Evolutionary conservation across 108 stramenopile species (phyloP).

Genomic region (Cyclotella atomus): DNA sequence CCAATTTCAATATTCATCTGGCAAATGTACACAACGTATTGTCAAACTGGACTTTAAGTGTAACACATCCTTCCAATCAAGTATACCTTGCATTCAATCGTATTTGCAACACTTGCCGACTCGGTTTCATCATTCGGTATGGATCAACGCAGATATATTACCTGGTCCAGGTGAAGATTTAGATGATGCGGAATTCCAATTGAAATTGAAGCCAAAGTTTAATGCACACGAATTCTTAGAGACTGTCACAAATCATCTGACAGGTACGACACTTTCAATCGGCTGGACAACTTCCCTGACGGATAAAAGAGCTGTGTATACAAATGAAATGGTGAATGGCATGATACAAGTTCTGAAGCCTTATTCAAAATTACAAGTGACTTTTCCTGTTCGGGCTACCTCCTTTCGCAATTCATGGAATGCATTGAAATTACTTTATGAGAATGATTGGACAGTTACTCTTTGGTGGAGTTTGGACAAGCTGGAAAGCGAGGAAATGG

Average conservation of each 20-base stretch:
- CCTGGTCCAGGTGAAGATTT: conserved; percentile 32
- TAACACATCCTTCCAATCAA: conserved; percentile 21
- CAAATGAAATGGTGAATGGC: conserved; percentile 21
- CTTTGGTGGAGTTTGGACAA: conserved; percentile 26
- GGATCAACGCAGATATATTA: conserved; percentile 37
- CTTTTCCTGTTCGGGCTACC: conserved; percentile 23
- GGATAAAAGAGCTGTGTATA: conserved; percentile 22
- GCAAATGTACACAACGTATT: background rate
- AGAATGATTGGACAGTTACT: no score
- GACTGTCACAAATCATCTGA: background rate
- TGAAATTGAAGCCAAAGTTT: conserved; percentile 24
- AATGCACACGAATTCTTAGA: conserved; percentile 18
- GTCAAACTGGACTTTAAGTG: conserved; percentile 40
- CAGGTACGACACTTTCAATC: conserved; percentile 23
- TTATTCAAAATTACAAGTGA: conserved; percentile 8
- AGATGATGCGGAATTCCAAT: background rate
- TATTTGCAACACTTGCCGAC: conserved; percentile 15
- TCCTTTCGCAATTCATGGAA: conserved; percentile 22
- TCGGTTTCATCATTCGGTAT: conserved; percentile 11
- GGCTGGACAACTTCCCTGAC: conserved; percentile 32
- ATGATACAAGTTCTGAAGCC: conserved; percentile 11
- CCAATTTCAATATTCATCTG: conserved; percentile 14
- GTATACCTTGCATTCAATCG: background rate
- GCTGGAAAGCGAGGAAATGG: conserved; percentile 6
- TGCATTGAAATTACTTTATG: conserved; percentile 26